Evolutionary conservation across 257 asterid genomes (phyloP), one percentile per base, ranked within the genome.

Genomic region (Solanum microdontum): DNA sequence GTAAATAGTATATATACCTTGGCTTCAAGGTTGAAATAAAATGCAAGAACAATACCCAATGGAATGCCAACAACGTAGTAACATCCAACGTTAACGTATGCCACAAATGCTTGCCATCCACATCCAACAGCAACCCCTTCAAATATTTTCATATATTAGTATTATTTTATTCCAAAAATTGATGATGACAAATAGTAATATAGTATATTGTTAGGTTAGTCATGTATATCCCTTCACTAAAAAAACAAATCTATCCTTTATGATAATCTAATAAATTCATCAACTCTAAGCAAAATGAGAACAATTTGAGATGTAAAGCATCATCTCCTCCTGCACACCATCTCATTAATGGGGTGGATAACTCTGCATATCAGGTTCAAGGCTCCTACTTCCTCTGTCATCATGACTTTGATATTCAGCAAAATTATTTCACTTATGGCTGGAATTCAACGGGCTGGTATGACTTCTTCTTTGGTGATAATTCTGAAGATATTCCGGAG

Each of bases 61-160:
- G 92, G 92, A 80, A 89, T 36, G 26, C 92, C 92, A 10, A 87
- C 90, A 15, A 85, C 24, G 58, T 90, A 89, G 39, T 89, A 90
- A 17, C 92, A 88, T 43, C 88, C 88, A 24, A 90, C 86, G 15
- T 90, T 90, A 11, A 90, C 88, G 36, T 85, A 90, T 4, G 92
- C 92, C 4, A 90, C 92, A 14, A 89, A 89, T 7, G 89, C 51
- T 86, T 90, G 91, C 92, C 91, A 90, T 87, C 92, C 92, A 24
- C 92, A 89, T 17, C 92, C 92, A 87, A 90, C 92, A 11, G 91
- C 92, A 34, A 90, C 91, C 8, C 92, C 92, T 90, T 77, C 82
- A 68, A 72, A 23, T 12, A 19, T 12, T 37, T 24, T 8, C 34
- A 64, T 19, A 14, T 26, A 23, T 24, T 19, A 4, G 5, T 37